Evolutionary conservation across 495 filamentous ascomycete genomes (phyloP).

Genomic region (Cercophora sp.): DNA sequence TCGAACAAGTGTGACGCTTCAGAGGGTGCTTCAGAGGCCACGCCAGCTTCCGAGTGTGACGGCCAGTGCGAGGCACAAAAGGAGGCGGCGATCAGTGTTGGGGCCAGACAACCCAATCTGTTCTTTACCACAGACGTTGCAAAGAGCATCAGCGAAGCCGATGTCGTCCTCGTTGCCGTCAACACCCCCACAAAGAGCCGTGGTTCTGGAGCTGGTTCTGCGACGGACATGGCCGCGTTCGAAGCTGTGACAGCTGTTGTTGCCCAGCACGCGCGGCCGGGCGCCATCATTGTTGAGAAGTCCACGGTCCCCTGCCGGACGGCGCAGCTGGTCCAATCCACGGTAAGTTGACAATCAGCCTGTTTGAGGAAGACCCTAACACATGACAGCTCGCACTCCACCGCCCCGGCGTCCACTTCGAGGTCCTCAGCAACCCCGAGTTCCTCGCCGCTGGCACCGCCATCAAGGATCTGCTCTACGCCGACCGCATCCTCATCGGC

Average conservation of each 20-base stretch:
- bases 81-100: conserved; percentile 16
- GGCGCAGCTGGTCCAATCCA: conserved; percentile 62
- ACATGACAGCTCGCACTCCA: conserved; percentile 33
- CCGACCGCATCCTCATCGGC: conserved; percentile 75
- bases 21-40: conserved; percentile 2
- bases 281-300: conserved; percentile 77
- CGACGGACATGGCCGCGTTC: conserved; percentile 65
- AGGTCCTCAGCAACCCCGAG: conserved; percentile 78
- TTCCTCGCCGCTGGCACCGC: conserved; percentile 77
- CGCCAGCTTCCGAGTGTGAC: conserved; percentile 27
- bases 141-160: conserved; percentile 58
- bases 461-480: conserved; percentile 62
- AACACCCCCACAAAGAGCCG: conserved; percentile 75
- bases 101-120: conserved; percentile 51
- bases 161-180: conserved; percentile 71
- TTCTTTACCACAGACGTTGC: conserved; percentile 68
- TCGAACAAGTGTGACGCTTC: conserved; percentile 24
- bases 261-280: conserved; percentile 58
- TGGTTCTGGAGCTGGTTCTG: conserved; percentile 64
- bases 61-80: conserved; percentile 23
- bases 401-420: conserved; percentile 61
- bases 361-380: not conserved
- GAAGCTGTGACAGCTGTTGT: conserved; percentile 65
- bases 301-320: conserved; percentile 76
- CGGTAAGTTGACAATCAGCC: conserved; percentile 38